Conservation (phyloP, 2,329 filamentous ascomycete species). For the Claviceps humidiphila region DNA sequence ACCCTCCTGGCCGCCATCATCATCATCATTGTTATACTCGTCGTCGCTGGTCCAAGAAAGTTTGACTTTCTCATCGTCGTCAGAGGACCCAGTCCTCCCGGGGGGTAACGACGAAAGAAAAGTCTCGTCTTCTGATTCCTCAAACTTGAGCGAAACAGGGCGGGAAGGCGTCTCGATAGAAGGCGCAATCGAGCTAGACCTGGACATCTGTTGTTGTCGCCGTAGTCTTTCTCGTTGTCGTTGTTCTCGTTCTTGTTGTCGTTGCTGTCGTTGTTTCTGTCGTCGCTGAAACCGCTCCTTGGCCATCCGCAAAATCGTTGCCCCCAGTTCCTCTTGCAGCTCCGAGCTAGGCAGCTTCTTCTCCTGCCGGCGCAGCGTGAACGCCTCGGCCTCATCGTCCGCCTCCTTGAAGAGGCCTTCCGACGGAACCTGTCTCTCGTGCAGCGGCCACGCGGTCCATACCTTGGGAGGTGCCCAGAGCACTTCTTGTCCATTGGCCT, state of each 20-base stretch:
- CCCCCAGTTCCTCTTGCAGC: constrained; percentile 58
- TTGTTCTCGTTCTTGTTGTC: too few species aligned
- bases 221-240: not conserved
- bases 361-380: constrained; percentile 34
- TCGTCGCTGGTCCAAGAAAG: not conserved
- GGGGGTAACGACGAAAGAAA: constrained; percentile 6
- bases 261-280: constrained; percentile 8
- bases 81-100: not conserved
- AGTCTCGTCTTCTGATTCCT: not conserved
- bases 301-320: constrained; percentile 50
- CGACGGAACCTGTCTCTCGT: constrained; percentile 45
- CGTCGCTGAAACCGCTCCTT: constrained; percentile 45
- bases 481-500: constrained; percentile 18
- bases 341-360: constrained; percentile 39
- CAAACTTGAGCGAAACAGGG: not conserved
- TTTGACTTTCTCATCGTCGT: not conserved
- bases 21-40: not conserved
- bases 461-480: constrained; percentile 39
- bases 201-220: not conserved
- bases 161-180: constrained; percentile 7
- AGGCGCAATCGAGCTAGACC: not conserved
- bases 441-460: constrained; percentile 84
- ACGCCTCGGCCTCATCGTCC: constrained; percentile 34
- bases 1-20: constrained; percentile 1
- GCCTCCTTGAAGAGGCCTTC: constrained; percentile 35